Conservation (phyloP, 495 filamentous ascomycete genomes). For the Penicillium robsamsonii region DNA sequence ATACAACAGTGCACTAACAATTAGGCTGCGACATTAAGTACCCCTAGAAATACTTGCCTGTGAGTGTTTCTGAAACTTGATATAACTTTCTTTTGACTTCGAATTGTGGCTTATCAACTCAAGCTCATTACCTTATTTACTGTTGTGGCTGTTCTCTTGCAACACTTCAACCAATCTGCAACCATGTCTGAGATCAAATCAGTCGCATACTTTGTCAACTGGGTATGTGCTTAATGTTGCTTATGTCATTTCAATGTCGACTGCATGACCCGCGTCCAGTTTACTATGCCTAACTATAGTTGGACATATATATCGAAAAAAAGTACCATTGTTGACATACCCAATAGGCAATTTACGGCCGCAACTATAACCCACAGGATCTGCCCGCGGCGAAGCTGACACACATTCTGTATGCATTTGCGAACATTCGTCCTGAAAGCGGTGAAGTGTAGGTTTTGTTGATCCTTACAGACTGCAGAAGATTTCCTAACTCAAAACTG, state of each 20-base stretch:
- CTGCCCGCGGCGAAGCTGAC: slow-evolving; percentile 85
- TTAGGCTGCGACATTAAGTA: slow-evolving; percentile 35
- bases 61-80: neutral
- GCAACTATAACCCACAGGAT: slow-evolving; percentile 82
- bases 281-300: neutral
- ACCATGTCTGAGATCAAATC: slow-evolving; percentile 41
- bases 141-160: slow-evolving; percentile 25
- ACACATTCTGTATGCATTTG: slow-evolving; percentile 89
- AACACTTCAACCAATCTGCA: slow-evolving; percentile 16
- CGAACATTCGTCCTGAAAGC: slow-evolving; percentile 69
- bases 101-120: slow-evolving; percentile 21
- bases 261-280: neutral
- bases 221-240: slow-evolving; percentile 37
- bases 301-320: neutral
- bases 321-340: slow-evolving; percentile 1
- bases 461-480: slow-evolving; percentile 1
- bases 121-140: slow-evolving; percentile 18
- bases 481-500: neutral
- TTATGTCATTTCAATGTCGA: neutral
- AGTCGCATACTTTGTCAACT: slow-evolving; percentile 58
- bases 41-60: slow-evolving; percentile 12
- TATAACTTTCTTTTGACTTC: neutral
- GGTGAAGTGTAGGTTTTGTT: slow-evolving; percentile 66
- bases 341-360: slow-evolving; percentile 76
- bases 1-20: slow-evolving; percentile 23